Percentiles rank a stretch among this genome's conserved stretches.
phyloP scores from a whole-genome alignment of 805 yeast species.

The Nakazawaea wyomingensis region DNA sequence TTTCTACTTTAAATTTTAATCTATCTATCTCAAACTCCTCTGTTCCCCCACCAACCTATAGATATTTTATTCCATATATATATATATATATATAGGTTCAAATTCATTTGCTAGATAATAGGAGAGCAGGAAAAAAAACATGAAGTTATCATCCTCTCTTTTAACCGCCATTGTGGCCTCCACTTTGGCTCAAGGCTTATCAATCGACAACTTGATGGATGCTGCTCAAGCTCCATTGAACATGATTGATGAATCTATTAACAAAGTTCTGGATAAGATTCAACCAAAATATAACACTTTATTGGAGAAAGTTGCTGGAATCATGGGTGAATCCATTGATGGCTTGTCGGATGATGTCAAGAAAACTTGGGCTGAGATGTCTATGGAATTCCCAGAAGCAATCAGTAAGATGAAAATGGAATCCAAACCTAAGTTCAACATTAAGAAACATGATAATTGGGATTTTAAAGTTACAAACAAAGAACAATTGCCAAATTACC shows the following conservation, averaged over 20 bases:
- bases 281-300: not conserved
- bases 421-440: conserved; percentile 43
- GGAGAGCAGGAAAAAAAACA: too few species aligned
- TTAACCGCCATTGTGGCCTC: conserved; percentile 11
- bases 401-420: conserved; percentile 42
- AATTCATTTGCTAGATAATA: too few species aligned
- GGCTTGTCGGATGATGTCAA: conserved; percentile 44
- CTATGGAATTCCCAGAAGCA: conserved; percentile 53
- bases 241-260: conserved; percentile 1
- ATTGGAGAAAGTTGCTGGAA: conserved; percentile 37
- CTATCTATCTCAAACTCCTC: too few species aligned
- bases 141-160: conserved; percentile 12
- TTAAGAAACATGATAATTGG: conserved; percentile 29
- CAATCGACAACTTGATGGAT: conserved; percentile 8
- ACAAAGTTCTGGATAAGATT: not conserved
- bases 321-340: conserved; percentile 46
- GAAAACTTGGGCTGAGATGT: conserved; percentile 59
- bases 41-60: too few species aligned
- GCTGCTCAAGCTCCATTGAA: conserved; percentile 6
- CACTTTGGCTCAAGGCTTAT: conserved; percentile 8
- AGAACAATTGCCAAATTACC: conserved; percentile 37
- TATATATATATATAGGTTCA: too few species aligned
- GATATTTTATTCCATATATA: too few species aligned
- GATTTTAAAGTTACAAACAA: conserved; percentile 31
- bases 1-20: not conserved